These are phyloP conservation scores for Stachybotrys chartarum DNA, from an alignment of 2,329 filamentous ascomycete genomes.

Conservation along the genomic window DNA sequence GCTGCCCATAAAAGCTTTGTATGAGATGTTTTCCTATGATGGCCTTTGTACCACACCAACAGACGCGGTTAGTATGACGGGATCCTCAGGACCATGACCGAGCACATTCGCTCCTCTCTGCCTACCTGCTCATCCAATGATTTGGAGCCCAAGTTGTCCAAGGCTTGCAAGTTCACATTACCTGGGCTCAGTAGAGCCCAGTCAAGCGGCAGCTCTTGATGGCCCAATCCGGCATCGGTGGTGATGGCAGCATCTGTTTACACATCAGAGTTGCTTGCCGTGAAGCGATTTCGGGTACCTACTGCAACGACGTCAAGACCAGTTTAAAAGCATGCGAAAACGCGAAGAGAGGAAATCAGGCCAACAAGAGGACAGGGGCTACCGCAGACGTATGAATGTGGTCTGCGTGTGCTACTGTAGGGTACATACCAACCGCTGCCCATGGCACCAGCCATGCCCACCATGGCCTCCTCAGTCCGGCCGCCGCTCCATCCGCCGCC, in stretches of 20 bases:
- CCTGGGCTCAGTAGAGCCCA: background rate
- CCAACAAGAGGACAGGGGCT: no score
- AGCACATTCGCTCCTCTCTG: background rate
- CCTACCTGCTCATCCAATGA: background rate
- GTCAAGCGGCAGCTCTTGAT: background rate
- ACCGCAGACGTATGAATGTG: no score
- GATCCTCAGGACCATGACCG: background rate
- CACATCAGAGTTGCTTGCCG: no score
- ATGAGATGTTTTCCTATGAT: background rate
- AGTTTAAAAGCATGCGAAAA: no score
- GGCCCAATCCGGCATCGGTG: background rate
- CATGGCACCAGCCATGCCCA: conserved; percentile 1
- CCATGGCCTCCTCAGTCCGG: background rate
- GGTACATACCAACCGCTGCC: conserved; percentile 1
- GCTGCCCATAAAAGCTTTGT: background rate
- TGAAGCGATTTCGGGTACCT: no score
- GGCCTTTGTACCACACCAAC: background rate
- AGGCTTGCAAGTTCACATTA: background rate
- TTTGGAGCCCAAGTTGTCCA: background rate
- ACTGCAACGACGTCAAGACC: no score
- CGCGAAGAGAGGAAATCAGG: no score
- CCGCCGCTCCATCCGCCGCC: conserved; percentile 10
- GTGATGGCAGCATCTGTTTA: no score
- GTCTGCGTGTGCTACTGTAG: no score
- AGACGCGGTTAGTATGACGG: background rate